Evolutionary conservation across 73 alveolate species (phyloP).

Genomic region (Paramecium pentaurelia): DNA sequence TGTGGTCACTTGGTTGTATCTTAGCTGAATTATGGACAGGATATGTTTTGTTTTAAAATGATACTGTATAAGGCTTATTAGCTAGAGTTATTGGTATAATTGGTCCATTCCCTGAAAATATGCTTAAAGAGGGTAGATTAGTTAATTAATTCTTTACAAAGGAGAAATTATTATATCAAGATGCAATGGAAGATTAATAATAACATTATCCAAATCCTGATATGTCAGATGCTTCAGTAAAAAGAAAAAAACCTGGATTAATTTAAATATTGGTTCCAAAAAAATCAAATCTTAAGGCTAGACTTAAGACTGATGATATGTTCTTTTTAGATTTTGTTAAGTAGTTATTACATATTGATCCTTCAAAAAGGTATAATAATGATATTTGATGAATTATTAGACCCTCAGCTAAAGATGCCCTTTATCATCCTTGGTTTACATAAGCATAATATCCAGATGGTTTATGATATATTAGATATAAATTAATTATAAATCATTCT

Average conservation of each 20-base stretch:
- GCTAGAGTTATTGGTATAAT: constrained; percentile 97
- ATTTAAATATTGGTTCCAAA: constrained; percentile 89
- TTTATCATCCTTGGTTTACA: constrained; percentile 80
- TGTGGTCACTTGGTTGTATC: constrained; percentile 81
- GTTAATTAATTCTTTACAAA: constrained; percentile 96
- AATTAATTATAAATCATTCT: constrained; percentile 68
- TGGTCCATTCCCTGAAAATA: constrained; percentile 98
- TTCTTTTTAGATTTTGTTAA: constrained; percentile 77
- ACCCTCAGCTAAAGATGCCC: constrained; percentile 88
- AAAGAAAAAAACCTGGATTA: constrained; percentile 61
- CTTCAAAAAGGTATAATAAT: constrained; percentile 55
- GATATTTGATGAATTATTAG: not conserved
- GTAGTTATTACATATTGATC: constrained; percentile 72
- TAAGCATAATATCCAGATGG: constrained; percentile 66
- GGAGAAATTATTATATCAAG: constrained; percentile 94
- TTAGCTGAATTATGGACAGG: constrained; percentile 87
- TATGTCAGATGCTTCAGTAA: constrained; percentile 61
- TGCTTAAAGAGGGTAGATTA: constrained; percentile 96
- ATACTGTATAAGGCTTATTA: constrained; percentile 92
- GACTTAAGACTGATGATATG: constrained; percentile 75
- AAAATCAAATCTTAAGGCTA: constrained; percentile 84
- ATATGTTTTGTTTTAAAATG: constrained; percentile 96
- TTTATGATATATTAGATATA: constrained; percentile 10
- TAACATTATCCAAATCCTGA: constrained; percentile 62
- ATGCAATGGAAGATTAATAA: constrained; percentile 78